phyloP scores from a whole-genome alignment of 163 green algal species.

The Trebouxia gelatinosa region DNA sequence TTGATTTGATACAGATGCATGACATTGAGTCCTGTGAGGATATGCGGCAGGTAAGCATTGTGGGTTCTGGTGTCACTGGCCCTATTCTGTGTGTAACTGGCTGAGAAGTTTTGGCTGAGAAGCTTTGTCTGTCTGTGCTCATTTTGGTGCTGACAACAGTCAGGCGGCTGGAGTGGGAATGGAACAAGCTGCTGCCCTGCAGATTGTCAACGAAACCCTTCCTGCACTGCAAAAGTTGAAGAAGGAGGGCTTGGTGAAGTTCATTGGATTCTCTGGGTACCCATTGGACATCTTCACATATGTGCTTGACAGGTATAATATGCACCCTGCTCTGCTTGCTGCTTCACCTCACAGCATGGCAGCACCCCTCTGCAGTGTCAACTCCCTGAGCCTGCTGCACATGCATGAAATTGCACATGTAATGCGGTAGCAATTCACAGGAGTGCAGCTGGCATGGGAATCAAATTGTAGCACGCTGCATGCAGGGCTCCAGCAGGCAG shows the following conservation, averaged over 20 bases:
- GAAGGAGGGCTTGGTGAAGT: conserved; percentile 71
- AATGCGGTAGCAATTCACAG: neutral
- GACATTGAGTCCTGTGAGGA: conserved; percentile 91
- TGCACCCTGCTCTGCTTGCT: neutral
- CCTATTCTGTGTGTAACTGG: neutral
- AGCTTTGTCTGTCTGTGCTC: neutral
- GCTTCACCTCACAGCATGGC: no score
- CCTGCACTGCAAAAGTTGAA: conserved; percentile 85
- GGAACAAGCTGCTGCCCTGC: neutral
- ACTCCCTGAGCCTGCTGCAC: neutral
- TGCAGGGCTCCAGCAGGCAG: conserved; percentile 57
- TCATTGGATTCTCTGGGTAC: conserved; percentile 91
- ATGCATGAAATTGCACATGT: neutral
- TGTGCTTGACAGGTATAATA: conserved; percentile 73
- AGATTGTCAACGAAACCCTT: conserved; percentile 91
- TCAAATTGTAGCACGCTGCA: neutral
- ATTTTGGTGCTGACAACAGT: neutral
- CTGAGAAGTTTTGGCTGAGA: neutral
- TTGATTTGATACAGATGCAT: conserved; percentile 94
- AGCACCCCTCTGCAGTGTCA: neutral
- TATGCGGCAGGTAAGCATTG: conserved; percentile 12
- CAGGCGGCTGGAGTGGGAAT: neutral
- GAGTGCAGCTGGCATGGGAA: neutral
- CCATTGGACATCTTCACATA: conserved; percentile 81
- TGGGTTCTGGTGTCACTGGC: neutral